Evolutionary conservation across 2,329 filamentous ascomycete species (phyloP), one percentile per base, ranked within the genome.

Genomic region (Colletotrichum acutatum): DNA sequence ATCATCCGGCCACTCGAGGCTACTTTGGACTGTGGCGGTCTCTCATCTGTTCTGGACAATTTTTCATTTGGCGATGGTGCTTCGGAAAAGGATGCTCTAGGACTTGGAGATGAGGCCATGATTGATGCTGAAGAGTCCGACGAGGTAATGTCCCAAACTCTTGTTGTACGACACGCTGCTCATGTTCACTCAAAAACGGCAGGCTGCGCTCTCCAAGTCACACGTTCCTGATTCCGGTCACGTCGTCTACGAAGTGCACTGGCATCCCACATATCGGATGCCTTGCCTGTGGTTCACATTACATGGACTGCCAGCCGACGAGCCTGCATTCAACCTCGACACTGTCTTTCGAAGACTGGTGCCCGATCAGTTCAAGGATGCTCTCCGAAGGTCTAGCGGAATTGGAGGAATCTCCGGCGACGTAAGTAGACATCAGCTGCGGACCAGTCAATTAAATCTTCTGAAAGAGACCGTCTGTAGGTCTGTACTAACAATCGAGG

Each of bases 241-340:
- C 77, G 90, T 94, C 76, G 87, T 89, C 73, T 95, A 95, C 83
- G 92, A 95, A 81, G 90, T 95, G 77, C 88, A 94, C 78, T 86
- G 93, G 74, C 94, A 95, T 77, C 90, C 92, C 68, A 93, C 91
- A 69, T 96, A 95, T 82, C 88, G 88, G 74, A 89, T 92, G 58
- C 94, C 94, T 9, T 93, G 93, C 72, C 86, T 95, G 68, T 95
- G 93, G 89, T 95, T 96, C 84, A 89, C 86, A 66, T 82, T 95
- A 77, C 88, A 90, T 76, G 87, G 88, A 72, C 83, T 91, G 71
- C 87, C 89, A 22, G 82, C 84, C 60, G 85, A 86, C 71, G 89
- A 91, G 75, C 84, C 86, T 52, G 82, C 90, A 14, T 87, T 92
- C 78, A 87, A 89, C 77, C 85, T 95, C 76, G 91, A 95, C 74